Conservation (phyloP, 495 filamentous ascomycete species). For the Neurospora sp. region DNA sequence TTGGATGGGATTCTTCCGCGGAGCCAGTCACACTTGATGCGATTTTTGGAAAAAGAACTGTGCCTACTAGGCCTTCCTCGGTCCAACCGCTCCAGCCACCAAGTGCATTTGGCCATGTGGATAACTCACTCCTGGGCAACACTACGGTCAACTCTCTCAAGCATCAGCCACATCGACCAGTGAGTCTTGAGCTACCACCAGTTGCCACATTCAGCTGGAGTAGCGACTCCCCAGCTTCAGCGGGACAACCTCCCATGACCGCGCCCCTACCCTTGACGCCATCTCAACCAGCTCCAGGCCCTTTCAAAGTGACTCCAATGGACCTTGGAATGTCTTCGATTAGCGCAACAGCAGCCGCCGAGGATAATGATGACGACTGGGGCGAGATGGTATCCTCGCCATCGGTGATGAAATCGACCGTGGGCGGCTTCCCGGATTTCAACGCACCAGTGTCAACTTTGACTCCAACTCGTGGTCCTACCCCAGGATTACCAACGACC, state of each 20-base stretch:
- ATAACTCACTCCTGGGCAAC: not conserved
- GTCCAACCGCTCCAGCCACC: constrained; percentile 4
- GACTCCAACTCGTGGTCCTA: not conserved
- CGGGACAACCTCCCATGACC: not conserved
- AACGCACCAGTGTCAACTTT: not conserved
- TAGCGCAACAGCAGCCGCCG: not conserved
- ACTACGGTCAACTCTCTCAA: constrained; percentile 2
- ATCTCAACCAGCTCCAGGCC: not conserved
- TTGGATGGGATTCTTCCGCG: constrained; percentile 44
- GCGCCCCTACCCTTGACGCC: not conserved
- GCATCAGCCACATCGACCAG: constrained; percentile 8
- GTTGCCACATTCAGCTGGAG: constrained; percentile 31
- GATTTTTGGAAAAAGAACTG: constrained; percentile 30
- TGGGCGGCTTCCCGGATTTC: constrained; percentile 1
- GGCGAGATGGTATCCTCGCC: constrained; percentile 47
- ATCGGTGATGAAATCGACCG: constrained; percentile 8
- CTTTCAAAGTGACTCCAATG: not conserved
- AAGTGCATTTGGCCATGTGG: not conserved
- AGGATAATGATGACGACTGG: constrained; percentile 43
- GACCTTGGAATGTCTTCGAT: not conserved
- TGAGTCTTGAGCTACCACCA: constrained; percentile 9
- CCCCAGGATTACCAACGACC: not conserved
- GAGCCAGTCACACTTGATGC: constrained; percentile 35
- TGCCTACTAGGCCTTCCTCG: constrained; percentile 14
- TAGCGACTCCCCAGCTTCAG: constrained; percentile 8